Evolutionary conservation across 192 early-diverging fungal species (phyloP), one percentile per base, ranked within the genome.

Genomic region (Funneliformis geosporum): DNA sequence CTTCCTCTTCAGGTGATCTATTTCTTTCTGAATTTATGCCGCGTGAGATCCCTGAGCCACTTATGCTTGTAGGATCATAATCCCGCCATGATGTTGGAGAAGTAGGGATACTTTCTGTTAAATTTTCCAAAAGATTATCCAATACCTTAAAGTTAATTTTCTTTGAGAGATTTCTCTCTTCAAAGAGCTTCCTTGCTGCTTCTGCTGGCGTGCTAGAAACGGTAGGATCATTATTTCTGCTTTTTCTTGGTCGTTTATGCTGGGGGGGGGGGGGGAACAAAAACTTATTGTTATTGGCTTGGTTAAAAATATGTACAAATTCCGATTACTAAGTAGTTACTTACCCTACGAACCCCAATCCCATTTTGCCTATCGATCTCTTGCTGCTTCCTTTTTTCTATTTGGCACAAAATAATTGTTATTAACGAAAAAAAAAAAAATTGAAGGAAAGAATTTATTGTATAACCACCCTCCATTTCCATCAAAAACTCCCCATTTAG

Each of bases 141-240:
- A 98, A 85, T 0, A 93, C 88, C 0, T 90, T 89, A 75, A 96
- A 94, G 83, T 97, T 97, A 81, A 98, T 96, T 81, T 97, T 96
- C 74, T 95, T 96, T 21, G 97, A 97, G 73, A 94, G 82, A 47
- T 89, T 83, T 72, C 94, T 95, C 50, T 88, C 85, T 10, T 88
- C 83, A 33, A 97, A 77, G 60, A 97, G 82, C 47, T 91, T 91
- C 75, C 90, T 88, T 18, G 94, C 90, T 3, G 96, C 94, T 81
- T 98, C 96, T 8, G 91, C 85, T 23, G 94, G 90, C 7, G 92
- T 90, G 25, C 89, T 81, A 1, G 89, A 85, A 0, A 85, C 80
- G 5, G 84, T 76, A 5, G 77, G 40, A n/a, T 67, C 61, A 47
- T 75, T 78, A 21, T 75, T 67, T 78, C 89, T 88, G 8, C 71